Evolutionary conservation across 176 grass and related monocot species (phyloP), one percentile per base, ranked within the genome.

Genomic region (Hordeum vulgare): DNA sequence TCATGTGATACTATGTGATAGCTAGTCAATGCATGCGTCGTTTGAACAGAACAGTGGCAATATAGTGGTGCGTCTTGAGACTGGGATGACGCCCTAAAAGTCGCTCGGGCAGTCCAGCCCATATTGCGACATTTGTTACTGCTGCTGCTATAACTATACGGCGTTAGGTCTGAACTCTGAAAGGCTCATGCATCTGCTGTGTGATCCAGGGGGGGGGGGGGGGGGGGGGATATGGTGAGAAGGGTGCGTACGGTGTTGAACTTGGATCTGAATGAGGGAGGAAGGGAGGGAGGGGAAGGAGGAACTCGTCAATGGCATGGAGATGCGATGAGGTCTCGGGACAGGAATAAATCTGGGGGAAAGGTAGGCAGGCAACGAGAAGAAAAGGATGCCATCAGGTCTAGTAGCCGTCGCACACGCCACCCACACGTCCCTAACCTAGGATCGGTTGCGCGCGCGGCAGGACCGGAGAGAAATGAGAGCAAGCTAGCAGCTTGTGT

Each of bases 11-110:
- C 47, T 18, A 35, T 63, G 77, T 39, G 44, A 41, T 84, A 4
- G 41, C 24, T 49, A 37, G 85, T 88, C 85, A 91, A 88, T 88
- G 73, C 17, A 91, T 91, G 73, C 6, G 45, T 39, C 70, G 75
- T 91, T 91, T 81, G 80, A 56, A 56, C 51, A 21, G 18, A 65
- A 88, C 44, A 26, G 35, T 73, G 66, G 71, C 70, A 90, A 90
- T 45, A 78, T 35, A 67, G 0, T 53, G 51, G 51, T 54, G 11
- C 74, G 40, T 29, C 80, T 65, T 85, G 15, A 81, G 84, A 76
- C 33, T 25, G 35, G 72, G 73, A 31, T 62, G 73, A 40, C 54
- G 62, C 27, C 89, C 71, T 84, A 14, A 40, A 87, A 87, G 89
- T 88, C 85, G 24, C 29, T 73, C 56, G 70, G 76, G 79, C 66